Conservation (phyloP, 345 rosid species). For the Iberis pinnata region DNA sequence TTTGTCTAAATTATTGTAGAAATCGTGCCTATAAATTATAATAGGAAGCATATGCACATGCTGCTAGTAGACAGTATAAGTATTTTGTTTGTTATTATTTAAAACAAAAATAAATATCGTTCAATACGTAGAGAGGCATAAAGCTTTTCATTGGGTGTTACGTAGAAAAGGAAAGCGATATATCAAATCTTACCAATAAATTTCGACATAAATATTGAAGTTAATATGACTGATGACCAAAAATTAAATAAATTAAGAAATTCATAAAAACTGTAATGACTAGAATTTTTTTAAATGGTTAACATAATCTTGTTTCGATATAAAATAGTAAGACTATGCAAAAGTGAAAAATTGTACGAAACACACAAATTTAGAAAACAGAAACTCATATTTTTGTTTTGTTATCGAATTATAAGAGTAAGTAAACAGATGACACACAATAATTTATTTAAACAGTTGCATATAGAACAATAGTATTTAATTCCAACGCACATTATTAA, state of each 20-base stretch:
- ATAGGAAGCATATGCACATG: slow-evolving; percentile 32
- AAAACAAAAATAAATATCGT: slow-evolving; percentile 1
- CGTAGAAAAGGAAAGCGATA: slow-evolving; percentile 22
- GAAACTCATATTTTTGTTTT: not conserved
- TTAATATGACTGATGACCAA: slow-evolving; percentile 17
- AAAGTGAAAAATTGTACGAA: too few species aligned
- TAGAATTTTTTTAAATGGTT: too few species aligned
- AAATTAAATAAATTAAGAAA: not conserved
- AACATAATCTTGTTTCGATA: not conserved
- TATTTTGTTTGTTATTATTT: not conserved
- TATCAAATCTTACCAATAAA: slow-evolving; percentile 26
- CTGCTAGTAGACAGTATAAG: slow-evolving; percentile 23
- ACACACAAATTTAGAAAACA: too few species aligned
- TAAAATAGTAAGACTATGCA: not conserved
- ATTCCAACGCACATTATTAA: slow-evolving; percentile 18
- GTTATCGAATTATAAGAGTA: not conserved
- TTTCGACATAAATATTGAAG: slow-evolving; percentile 13
- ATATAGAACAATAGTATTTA: slow-evolving; percentile 13
- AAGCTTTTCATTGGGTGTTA: slow-evolving; percentile 26
- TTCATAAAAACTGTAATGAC: too few species aligned
- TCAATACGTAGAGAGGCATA: slow-evolving; percentile 25
- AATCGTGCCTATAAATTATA: slow-evolving; percentile 30
- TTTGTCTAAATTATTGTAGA: slow-evolving; percentile 25
- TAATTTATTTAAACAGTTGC: too few species aligned
- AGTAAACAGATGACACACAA: not conserved